These are phyloP conservation scores for Quercus gilva DNA, from an alignment of 306 rosid genomes.

Conservation along the genomic window DNA sequence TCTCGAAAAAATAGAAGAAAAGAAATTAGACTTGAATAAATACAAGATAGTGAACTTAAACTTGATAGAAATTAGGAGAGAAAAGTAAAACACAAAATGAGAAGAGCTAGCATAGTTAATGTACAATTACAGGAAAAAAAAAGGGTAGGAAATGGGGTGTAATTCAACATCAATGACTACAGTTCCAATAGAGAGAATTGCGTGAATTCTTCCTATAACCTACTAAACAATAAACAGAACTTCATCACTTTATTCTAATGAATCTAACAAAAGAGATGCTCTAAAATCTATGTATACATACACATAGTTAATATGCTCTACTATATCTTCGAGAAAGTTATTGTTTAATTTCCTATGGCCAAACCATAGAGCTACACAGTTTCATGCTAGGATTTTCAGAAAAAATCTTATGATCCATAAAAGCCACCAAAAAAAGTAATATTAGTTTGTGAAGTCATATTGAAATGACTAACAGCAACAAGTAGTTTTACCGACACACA, in stretches of 20 bases:
- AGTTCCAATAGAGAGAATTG: constrained; percentile 79
- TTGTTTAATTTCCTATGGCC: no score
- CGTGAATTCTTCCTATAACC: constrained; percentile 95
- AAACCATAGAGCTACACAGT: no score
- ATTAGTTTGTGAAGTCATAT: background rate
- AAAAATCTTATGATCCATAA: no score
- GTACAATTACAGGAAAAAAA: background rate
- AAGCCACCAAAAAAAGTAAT: background rate
- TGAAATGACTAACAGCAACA: background rate
- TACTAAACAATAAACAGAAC: constrained; percentile 35
- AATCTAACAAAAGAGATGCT: constrained; percentile 1
- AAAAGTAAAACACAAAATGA: background rate
- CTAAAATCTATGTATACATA: background rate
- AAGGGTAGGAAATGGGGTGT: constrained; percentile 28
- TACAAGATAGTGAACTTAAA: background rate
- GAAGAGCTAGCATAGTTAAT: background rate
- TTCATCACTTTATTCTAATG: constrained; percentile 4
- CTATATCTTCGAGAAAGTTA: no score
- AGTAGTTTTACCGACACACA: no score
- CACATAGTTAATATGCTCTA: background rate
- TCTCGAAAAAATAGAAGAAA: background rate
- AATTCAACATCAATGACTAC: constrained; percentile 88
- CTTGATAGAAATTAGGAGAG: background rate
- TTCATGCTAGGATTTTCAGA: no score
- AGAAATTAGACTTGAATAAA: background rate